Conservation (phyloP, 108 stramenopile genomes). For the Fragilaria radians region DNA sequence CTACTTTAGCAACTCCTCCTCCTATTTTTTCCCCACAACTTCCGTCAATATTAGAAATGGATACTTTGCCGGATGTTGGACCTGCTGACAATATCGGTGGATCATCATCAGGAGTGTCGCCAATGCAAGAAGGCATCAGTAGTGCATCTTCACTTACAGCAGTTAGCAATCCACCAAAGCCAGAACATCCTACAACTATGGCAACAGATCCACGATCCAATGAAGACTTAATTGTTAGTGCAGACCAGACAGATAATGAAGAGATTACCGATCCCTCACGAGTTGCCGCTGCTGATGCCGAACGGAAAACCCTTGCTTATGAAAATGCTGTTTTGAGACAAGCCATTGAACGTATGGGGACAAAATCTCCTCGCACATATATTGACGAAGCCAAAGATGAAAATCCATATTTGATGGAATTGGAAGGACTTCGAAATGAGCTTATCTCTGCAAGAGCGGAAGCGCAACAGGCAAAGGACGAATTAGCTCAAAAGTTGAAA, state of each 20-base stretch:
- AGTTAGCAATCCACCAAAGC: slow-evolving; percentile 15
- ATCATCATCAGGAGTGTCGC: slow-evolving; percentile 17
- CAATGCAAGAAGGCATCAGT: slow-evolving; percentile 28
- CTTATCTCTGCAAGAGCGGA: slow-evolving; percentile 36
- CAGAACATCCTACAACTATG: not conserved
- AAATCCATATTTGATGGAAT: slow-evolving; percentile 11
- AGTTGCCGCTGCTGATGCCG: slow-evolving; percentile 39
- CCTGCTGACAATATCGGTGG: slow-evolving; percentile 4
- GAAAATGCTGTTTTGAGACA: slow-evolving; percentile 76
- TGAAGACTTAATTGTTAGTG: slow-evolving; percentile 70
- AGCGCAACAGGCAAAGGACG: slow-evolving; percentile 24
- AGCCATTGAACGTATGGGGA: slow-evolving; percentile 56
- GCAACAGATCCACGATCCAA: slow-evolving; percentile 7
- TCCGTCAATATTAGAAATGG: slow-evolving; percentile 63
- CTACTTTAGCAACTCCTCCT: slow-evolving; percentile 77
- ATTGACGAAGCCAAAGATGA: slow-evolving; percentile 45
- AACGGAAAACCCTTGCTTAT: slow-evolving; percentile 65
- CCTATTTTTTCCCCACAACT: slow-evolving; percentile 75
- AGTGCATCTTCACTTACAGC: slow-evolving; percentile 60
- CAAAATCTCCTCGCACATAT: slow-evolving; percentile 59
- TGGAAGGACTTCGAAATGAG: slow-evolving; percentile 27
- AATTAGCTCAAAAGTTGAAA: slow-evolving; percentile 15
- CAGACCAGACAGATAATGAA: slow-evolving; percentile 52
- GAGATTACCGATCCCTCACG: slow-evolving; percentile 54
- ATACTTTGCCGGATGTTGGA: slow-evolving; percentile 64